Evolutionary conservation across 345 rosid genomes (phyloP).

Genomic region (Nephelium lappaceum): DNA sequence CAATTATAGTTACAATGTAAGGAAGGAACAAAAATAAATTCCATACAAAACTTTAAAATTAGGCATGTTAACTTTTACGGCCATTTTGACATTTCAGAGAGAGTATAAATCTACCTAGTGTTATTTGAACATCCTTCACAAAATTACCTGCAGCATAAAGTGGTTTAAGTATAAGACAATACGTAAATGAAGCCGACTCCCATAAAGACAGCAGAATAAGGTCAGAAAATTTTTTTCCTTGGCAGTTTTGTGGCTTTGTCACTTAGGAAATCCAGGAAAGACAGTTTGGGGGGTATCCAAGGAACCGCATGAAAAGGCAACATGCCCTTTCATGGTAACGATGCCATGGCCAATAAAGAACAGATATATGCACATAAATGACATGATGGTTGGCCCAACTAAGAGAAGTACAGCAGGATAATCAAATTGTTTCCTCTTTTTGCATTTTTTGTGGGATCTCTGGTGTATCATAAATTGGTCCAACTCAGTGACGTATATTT

Average conservation of each 20-base stretch:
- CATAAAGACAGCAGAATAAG: constrained; percentile 9
- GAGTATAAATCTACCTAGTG: constrained; percentile 75
- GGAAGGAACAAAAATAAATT: constrained; percentile 15
- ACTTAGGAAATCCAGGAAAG: not conserved
- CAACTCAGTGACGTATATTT: not conserved
- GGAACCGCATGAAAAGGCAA: not conserved
- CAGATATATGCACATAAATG: not conserved
- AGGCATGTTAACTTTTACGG: constrained; percentile 22
- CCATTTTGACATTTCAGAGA: constrained; percentile 29
- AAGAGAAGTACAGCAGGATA: not conserved
- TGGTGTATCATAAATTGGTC: not conserved
- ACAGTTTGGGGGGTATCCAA: constrained; percentile 5
- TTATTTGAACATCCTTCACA: constrained; percentile 84
- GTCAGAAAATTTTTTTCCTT: constrained; percentile 15
- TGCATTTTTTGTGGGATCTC: not conserved
- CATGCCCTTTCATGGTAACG: too few relatives aligned
- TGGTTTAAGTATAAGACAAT: constrained; percentile 52
- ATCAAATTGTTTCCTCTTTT: not conserved
- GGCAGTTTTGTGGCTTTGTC: not conserved
- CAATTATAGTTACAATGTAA: constrained; percentile 5
- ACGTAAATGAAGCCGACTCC: constrained; percentile 31
- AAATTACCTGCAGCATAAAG: constrained; percentile 92
- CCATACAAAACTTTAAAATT: constrained; percentile 9
- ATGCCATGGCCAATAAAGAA: not conserved
- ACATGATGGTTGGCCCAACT: not conserved